These are phyloP conservation scores for Kwoniella newhampshirensis DNA, from an alignment of 768 basidiomycete genomes.

Conservation along the genomic window DNA sequence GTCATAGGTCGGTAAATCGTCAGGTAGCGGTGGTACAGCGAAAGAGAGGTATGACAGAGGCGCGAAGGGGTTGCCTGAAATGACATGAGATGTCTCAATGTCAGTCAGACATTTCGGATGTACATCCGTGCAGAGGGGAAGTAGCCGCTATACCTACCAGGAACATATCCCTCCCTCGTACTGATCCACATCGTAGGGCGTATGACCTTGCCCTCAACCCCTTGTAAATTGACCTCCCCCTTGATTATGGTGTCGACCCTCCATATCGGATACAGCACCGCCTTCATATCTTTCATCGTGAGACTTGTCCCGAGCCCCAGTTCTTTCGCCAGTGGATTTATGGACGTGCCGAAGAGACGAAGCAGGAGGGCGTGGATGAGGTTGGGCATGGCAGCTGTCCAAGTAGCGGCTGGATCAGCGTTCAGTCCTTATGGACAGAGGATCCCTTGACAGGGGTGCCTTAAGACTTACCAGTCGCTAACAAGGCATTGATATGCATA, in stretches of 20 bases:
- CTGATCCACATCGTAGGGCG: slow-evolving; percentile 36
- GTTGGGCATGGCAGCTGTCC: slow-evolving; percentile 28
- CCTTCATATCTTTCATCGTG: slow-evolving; percentile 42
- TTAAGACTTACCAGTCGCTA: slow-evolving; percentile 33
- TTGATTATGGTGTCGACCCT: slow-evolving; percentile 32
- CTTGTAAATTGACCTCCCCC: slow-evolving; percentile 23
- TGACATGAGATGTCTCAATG: neutral
- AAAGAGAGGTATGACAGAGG: slow-evolving; percentile 47
- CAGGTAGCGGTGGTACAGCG: slow-evolving; percentile 41
- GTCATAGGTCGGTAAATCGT: slow-evolving; percentile 37
- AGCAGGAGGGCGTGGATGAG: slow-evolving; percentile 34
- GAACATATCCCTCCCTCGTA: slow-evolving; percentile 41
- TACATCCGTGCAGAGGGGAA: slow-evolving; percentile 1
- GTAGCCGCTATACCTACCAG: slow-evolving; percentile 28
- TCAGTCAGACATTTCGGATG: neutral
- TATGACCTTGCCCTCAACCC: neutral
- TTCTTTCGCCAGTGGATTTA: slow-evolving; percentile 32
- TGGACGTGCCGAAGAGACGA: slow-evolving; percentile 30
- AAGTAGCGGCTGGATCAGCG: too few relatives aligned
- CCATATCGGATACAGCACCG: slow-evolving; percentile 51
- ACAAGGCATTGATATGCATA: slow-evolving; percentile 32
- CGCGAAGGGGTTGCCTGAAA: slow-evolving; percentile 44
- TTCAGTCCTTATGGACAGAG: too few relatives aligned
- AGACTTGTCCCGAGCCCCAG: slow-evolving; percentile 41
- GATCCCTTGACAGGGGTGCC: too few relatives aligned